Base-by-base conservation (phyloP, 2,329 filamentous ascomycete species). In the Macroventuria anomochaeta region DNA sequence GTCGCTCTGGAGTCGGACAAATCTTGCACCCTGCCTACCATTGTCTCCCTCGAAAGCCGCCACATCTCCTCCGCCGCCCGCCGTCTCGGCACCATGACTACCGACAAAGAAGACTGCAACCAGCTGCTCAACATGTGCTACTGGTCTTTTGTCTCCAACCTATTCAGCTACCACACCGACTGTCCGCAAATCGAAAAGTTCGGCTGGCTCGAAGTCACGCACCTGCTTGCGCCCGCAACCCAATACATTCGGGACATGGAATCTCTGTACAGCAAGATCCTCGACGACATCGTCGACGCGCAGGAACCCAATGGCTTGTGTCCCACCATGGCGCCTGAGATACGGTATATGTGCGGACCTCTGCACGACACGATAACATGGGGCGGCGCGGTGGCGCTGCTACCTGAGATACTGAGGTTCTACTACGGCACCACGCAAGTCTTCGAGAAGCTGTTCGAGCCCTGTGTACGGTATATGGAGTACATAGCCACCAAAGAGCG, bases 231-330 rank as follows among this genome's bases (percentile, higher is more conserved):
- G 12, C 76, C 77, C 0, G 74, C 76, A 0, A 79, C 77, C 0
- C 78, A 80, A 47, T 80, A 80, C 44, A 72, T 79, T 18, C 74
- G 76, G 6, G 77, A 80, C 39, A 78, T 80, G 69, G 79, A 81
- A 49, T 68, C 75, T 0, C 62, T 81, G 0, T 79, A 80, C 53
- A 73, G 76, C 32, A 80, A 80, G 55, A 80, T 80, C 4, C 49
- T 80, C 0, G 76, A 80, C 37, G 78, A 80, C 52, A 79, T 80
- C 13, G 60, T 79, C 3, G 78, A 80, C 36, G 69, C 77, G 0
- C 79, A 80, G 48, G 78, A 81, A 28, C 62, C 75, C 0, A 75
- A 70, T 13, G 78, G 79, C 1, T 67, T 81, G 2, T 75, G 79
- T 5, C 79, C 78, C 1, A 80, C 76, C 0, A 80, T 81, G 77